A percentile compares a stretch with the other conserved stretches of the same genome.
Evolutionary conservation across 345 rosid species (phyloP).

Genomic region (Gossypium arboreum): DNA sequence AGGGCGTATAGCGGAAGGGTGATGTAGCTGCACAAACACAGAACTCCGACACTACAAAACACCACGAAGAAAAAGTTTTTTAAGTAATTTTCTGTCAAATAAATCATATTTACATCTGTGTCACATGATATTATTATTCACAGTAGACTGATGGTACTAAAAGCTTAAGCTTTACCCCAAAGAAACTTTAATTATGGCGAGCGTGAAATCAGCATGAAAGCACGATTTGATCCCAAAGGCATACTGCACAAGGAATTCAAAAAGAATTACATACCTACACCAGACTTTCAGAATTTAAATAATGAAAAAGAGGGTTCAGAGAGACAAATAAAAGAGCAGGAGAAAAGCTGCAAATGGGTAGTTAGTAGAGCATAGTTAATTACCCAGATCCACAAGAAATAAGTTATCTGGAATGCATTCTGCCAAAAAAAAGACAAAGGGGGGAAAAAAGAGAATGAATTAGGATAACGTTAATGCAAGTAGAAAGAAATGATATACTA

Average conservation of each 20-base stretch:
- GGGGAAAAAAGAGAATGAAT: not conserved
- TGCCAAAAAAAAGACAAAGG: conserved; percentile 33
- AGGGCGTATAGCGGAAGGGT: conserved; percentile 92
- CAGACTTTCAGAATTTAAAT: not conserved
- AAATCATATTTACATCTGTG: not conserved
- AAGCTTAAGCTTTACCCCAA: conserved; percentile 57
- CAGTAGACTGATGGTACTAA: not conserved
- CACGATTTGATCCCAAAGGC: conserved; percentile 63
- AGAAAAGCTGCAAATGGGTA: not conserved
- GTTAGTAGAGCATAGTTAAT: conserved; percentile 12
- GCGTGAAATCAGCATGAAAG: conserved; percentile 58
- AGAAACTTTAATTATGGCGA: conserved; percentile 49
- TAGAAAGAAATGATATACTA: too few relatives aligned
- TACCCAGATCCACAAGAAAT: conserved; percentile 96
- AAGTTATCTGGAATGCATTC: conserved; percentile 98
- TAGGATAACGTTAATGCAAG: not conserved
- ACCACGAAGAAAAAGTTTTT: too few relatives aligned
- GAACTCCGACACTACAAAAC: conserved; percentile 52
- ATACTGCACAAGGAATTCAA: conserved; percentile 47
- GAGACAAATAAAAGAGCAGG: not conserved
- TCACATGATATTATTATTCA: not conserved
- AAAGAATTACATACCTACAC: not conserved
- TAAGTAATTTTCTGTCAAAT: not conserved
- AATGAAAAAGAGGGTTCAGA: not conserved
- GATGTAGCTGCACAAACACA: conserved; percentile 78